Evolutionary conservation across 495 filamentous ascomycete species (phyloP).

Genomic region (Astrothelium macrocarpum): DNA sequence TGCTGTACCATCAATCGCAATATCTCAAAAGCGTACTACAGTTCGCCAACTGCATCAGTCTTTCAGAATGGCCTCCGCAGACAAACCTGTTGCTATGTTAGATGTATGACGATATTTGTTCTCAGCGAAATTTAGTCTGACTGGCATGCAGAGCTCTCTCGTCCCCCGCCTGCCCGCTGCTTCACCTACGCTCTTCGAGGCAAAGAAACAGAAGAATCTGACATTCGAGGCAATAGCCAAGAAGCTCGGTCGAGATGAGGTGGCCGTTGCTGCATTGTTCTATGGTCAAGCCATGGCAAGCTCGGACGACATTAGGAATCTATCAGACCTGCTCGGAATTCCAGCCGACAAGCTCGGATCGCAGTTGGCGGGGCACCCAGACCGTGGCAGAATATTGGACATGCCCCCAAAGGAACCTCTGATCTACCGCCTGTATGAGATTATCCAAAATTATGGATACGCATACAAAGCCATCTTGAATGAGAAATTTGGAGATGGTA

Average conservation of each 20-base stretch:
- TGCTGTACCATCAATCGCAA: neutral
- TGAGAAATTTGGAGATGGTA: conserved; percentile 98
- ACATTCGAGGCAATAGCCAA: conserved; percentile 74
- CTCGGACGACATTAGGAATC: conserved; percentile 62
- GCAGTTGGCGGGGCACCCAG: conserved; percentile 64
- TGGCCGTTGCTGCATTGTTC: conserved; percentile 86
- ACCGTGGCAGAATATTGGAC: conserved; percentile 71
- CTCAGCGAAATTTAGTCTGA: neutral
- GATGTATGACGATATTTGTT: neutral
- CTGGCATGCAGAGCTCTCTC: conserved; percentile 23
- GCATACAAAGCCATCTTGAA: conserved; percentile 95
- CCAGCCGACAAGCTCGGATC: conserved; percentile 45
- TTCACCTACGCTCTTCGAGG: conserved; percentile 67
- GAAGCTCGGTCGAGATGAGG: conserved; percentile 73
- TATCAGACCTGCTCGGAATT: conserved; percentile 59
- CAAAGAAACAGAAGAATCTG: conserved; percentile 64
- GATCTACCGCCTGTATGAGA: conserved; percentile 91
- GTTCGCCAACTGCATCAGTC: neutral
- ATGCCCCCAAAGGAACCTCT: conserved; percentile 93
- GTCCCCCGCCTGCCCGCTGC: conserved; percentile 52
- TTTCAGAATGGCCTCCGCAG: neutral
- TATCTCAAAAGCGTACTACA: neutral
- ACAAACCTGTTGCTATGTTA: neutral
- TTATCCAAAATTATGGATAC: conserved; percentile 97
- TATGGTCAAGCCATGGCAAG: conserved; percentile 85